Evolutionary conservation across 2,329 filamentous ascomycete genomes (phyloP).

Genomic region (Talaromyces sp.): DNA sequence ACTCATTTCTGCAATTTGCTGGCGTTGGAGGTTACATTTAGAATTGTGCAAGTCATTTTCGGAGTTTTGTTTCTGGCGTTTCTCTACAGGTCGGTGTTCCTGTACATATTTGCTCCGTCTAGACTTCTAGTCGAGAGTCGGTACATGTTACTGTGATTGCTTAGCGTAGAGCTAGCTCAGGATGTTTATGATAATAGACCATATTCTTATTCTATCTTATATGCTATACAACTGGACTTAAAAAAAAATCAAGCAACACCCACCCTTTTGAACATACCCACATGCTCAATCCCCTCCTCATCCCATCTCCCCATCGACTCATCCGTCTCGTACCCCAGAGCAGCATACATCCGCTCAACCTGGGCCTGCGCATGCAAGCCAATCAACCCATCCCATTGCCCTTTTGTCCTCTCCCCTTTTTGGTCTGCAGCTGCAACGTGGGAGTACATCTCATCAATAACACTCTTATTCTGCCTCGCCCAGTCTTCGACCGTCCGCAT

Average conservation of each 20-base stretch:
- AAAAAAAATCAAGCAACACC: conserved; percentile 13
- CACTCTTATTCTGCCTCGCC: conserved; percentile 58
- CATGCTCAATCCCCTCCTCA: conserved; percentile 79
- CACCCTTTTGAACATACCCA: conserved; percentile 72
- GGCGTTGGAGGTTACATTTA: conserved; percentile 9
- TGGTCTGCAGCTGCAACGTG: neutral
- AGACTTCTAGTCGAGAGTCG: neutral
- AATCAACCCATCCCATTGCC: conserved; percentile 67
- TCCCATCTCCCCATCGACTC: conserved; percentile 70
- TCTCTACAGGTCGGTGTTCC: neutral
- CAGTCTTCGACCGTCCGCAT: conserved; percentile 67
- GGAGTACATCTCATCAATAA: conserved; percentile 34
- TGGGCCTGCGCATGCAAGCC: conserved; percentile 74
- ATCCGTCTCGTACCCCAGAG: conserved; percentile 71
- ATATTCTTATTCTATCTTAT: neutral
- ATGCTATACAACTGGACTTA: too few species aligned
- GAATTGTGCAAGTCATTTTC: neutral
- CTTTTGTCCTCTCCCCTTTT: conserved; percentile 38
- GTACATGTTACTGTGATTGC: neutral
- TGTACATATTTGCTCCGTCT: neutral
- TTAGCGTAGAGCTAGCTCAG: neutral
- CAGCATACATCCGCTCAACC: conserved; percentile 63
- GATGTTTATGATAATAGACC: neutral
- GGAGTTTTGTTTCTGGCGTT: conserved; percentile 4
- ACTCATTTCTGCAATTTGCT: conserved; percentile 8